Evolutionary conservation across 139 green algal genomes (phyloP).

Genomic region (Pleodorina starrii): DNA sequence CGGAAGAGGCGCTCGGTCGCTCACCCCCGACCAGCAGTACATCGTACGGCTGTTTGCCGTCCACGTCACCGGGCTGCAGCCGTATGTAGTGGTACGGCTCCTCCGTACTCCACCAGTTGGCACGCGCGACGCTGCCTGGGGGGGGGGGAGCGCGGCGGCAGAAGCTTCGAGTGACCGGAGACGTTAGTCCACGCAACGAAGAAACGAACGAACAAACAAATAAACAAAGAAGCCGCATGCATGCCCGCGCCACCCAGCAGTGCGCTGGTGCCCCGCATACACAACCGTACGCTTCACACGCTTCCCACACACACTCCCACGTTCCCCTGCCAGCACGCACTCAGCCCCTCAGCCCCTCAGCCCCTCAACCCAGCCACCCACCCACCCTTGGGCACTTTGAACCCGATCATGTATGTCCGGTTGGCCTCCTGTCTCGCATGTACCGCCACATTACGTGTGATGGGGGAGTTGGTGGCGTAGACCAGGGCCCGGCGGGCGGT

Average conservation of each 20-base stretch:
- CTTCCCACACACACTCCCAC: neutral
- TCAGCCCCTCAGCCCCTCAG: neutral
- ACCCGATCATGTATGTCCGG: conserved; percentile 70
- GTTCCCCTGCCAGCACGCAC: neutral
- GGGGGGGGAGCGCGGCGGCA: neutral
- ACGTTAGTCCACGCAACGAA: neutral
- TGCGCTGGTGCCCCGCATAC: neutral
- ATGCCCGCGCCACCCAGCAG: neutral
- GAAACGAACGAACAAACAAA: neutral
- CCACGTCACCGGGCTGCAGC: conserved; percentile 58
- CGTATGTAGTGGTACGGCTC: conserved; percentile 79
- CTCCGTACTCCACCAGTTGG: conserved; percentile 77
- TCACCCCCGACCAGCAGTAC: conserved; percentile 68
- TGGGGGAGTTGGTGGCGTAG: conserved; percentile 78
- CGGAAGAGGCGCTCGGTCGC: neutral
- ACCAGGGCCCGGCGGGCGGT: conserved; percentile 65
- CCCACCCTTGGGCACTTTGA: conserved; percentile 43
- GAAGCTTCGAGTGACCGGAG: too few species aligned
- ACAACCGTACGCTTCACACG: neutral
- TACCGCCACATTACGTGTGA: conserved; percentile 80
- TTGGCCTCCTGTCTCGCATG: conserved; percentile 73
- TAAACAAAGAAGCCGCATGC: neutral
- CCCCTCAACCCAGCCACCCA: neutral
- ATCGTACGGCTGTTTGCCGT: conserved; percentile 52
- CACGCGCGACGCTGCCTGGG: conserved; percentile 52